Evolutionary conservation across 192 early-diverging fungal species (phyloP).

Genomic region (Rhizoclosmatium globosum): DNA sequence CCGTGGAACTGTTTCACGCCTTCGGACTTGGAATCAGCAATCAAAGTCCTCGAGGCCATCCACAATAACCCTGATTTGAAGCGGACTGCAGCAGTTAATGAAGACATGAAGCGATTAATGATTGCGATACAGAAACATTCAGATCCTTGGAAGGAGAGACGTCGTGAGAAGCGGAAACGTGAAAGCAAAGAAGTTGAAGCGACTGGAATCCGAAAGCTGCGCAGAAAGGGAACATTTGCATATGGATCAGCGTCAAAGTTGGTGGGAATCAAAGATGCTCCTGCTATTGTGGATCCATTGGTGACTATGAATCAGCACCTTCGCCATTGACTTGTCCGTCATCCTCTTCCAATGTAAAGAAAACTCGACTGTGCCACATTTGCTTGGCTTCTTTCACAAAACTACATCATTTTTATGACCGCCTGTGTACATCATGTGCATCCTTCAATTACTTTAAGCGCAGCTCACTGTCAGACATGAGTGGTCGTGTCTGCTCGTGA

Average conservation of each 20-base stretch:
- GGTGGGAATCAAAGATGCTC: neutral
- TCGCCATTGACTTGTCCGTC: constrained; percentile 18
- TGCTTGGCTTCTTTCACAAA: constrained; percentile 42
- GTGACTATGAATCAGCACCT: neutral
- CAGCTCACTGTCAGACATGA: constrained; percentile 45
- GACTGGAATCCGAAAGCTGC: neutral
- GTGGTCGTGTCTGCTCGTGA: constrained; percentile 56
- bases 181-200: neutral
- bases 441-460: constrained; percentile 55
- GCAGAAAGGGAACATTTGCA: neutral
- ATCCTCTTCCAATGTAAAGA: neutral
- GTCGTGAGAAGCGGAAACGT: neutral
- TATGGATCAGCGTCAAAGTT: neutral
- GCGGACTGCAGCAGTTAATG: neutral
- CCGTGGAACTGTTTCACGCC: neutral
- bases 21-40: neutral
- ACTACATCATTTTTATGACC: constrained; percentile 59
- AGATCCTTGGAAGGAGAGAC: neutral
- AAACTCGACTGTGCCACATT: constrained; percentile 49
- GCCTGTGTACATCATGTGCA: constrained; percentile 55
- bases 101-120: neutral
- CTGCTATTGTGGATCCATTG: neutral
- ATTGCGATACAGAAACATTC: neutral
- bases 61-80: neutral
- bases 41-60: neutral